Base-by-base conservation (phyloP, 2,329 filamentous ascomycete species). In the Colletotrichum karsti region DNA sequence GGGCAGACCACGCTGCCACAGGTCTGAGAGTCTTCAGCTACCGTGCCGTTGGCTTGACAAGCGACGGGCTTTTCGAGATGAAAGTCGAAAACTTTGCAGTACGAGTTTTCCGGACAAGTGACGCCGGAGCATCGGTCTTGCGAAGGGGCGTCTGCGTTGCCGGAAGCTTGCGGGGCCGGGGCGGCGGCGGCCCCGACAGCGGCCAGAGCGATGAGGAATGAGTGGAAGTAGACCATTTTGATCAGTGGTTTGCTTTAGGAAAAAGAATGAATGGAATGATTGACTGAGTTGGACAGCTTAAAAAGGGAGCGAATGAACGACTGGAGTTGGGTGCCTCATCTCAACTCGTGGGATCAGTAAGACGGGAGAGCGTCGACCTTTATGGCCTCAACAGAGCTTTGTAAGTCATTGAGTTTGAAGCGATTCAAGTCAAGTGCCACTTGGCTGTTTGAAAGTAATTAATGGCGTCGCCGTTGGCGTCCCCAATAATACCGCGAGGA, bases 1-100 rank as follows among this genome's bases (percentile, higher is more conserved):
- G 73, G 28, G 50, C 66, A 69, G 33, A 67, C 33, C 26, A 67
- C 56, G 7, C 22, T 24, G 35, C 66, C 66, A 7, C 66, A 69
- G 5, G 44, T 57, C 28, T 54, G n/a, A 5, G 30, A 24, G 8
- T 50, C 53, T 13, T 54, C 35, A 5, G 65, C 18, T 2, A 67
- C 37, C 5, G 65, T 64, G n/a, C 53, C 65, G 37, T 59, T 65
- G 6, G 65, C n/a, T 6, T 64, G 28, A 24, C 65, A 67, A 26
- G 15, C 65, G 10, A 67, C 65, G 1, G 65, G 65, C 5, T 59
- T 12, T 15, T 67, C 60, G 7, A 64, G 54, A 1, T 9, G 13
- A 26, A 67, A 58, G 22, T 67, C 60, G 24, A 67, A 67, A 4
- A 64, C 53, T 54, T 67, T 59, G 53, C 65, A 67, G 39, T 7